Conservation (phyloP, 305 asterid genomes). For the Striga hermonthica region DNA sequence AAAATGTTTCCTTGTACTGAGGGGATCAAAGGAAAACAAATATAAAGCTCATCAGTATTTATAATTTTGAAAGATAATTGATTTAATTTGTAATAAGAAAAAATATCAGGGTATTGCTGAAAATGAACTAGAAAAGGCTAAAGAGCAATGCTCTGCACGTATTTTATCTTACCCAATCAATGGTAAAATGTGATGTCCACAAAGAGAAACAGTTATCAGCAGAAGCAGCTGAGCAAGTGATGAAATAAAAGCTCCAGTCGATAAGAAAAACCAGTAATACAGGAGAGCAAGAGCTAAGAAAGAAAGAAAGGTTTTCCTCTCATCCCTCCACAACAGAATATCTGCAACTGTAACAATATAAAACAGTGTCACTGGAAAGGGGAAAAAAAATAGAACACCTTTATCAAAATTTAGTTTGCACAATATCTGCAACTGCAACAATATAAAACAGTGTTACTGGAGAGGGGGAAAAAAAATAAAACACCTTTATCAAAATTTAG, state of each 20-base stretch:
- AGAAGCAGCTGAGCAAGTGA: conserved; percentile 69
- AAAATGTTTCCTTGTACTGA: not conserved
- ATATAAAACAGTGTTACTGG: conserved; percentile 33
- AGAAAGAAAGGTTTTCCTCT: conserved; percentile 61
- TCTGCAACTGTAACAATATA: conserved; percentile 72
- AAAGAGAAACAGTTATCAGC: conserved; percentile 48
- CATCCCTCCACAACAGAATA: conserved; percentile 94
- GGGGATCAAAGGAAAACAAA: not conserved
- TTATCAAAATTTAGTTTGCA: conserved; percentile 26
- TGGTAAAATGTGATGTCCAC: conserved; percentile 57
- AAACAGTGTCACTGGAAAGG: conserved; percentile 28
- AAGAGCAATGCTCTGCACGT: too few species aligned
- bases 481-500: too few species aligned
- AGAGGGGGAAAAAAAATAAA: too few species aligned
- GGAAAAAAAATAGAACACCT: too few species aligned
- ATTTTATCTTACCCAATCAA: conserved; percentile 49
- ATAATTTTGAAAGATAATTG: not conserved
- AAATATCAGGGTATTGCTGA: not conserved
- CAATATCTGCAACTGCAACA: conserved; percentile 80
- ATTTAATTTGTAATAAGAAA: not conserved
- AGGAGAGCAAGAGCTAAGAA: conserved; percentile 55
- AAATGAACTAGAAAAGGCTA: too few species aligned
- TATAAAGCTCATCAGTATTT: conserved; percentile 1
- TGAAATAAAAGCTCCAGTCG: conserved; percentile 70
- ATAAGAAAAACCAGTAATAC: conserved; percentile 79